phyloP scores from a whole-genome alignment of 1,284 basidiomycete genomes.

The Tilletia setariae region DNA sequence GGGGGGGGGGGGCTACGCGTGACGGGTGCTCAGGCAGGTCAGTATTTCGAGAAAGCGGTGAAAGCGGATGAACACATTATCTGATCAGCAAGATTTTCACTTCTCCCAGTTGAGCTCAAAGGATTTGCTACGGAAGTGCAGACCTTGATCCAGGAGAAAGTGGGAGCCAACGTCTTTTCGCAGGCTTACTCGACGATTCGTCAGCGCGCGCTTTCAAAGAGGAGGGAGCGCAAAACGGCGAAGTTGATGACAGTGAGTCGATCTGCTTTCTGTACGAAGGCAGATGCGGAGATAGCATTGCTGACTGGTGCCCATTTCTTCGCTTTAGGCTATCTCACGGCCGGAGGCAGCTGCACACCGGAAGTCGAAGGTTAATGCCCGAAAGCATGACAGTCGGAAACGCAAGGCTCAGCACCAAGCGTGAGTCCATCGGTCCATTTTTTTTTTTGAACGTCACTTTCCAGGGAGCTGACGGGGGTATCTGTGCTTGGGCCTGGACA shows the following conservation, averaged over 20 bases:
- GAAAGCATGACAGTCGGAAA: conserved; percentile 36
- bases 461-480: no score
- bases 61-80: no score
- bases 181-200: conserved; percentile 74
- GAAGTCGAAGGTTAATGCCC: conserved; percentile 27
- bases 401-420: conserved; percentile 26
- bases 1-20: no score
- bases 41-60: background rate
- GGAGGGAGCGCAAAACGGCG: conserved; percentile 70
- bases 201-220: conserved; percentile 67
- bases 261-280: no score
- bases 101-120: conserved; percentile 78
- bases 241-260: conserved; percentile 57
- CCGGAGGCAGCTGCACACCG: conserved; percentile 37
- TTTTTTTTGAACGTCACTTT: no score
- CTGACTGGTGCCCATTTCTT: no score
- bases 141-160: conserved; percentile 78
- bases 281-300: no score
- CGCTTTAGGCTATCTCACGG: conserved; percentile 30
- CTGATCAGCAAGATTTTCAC: no score
- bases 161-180: conserved; percentile 79
- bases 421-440: conserved; percentile 14
- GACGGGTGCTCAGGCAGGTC: conserved; percentile 66
- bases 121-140: conserved; percentile 78
- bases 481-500: background rate